Conservation (phyloP, 768 basidiomycete species). For the Leccinum boreale region DNA sequence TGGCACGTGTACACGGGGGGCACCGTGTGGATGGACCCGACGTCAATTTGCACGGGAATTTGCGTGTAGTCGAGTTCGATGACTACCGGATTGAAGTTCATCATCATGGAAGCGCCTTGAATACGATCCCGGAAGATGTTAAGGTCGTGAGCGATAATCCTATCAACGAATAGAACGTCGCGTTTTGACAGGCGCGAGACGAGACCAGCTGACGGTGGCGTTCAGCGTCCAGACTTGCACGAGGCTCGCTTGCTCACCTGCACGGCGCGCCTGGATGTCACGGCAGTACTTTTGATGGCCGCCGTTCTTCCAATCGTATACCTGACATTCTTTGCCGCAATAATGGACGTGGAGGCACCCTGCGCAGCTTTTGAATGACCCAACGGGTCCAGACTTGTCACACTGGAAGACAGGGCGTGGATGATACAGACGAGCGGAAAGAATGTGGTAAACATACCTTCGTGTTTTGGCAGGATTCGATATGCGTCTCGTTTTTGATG, state of each 20-base stretch:
- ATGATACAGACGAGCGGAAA: not conserved
- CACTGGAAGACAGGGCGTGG: constrained; percentile 13
- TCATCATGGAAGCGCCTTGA: constrained; percentile 3
- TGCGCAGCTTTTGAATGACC: constrained; percentile 25
- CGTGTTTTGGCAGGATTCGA: constrained; percentile 24
- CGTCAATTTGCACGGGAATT: constrained; percentile 11
- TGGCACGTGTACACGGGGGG: constrained; percentile 16
- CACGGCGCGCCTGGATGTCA: constrained; percentile 26
- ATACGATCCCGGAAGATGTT: constrained; percentile 14
- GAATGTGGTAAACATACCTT: constrained; percentile 13
- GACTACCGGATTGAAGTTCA: constrained; percentile 15
- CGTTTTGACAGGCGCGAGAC: constrained; percentile 18
- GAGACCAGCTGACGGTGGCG: constrained; percentile 16
- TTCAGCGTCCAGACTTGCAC: not conserved
- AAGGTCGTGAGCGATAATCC: constrained; percentile 22
- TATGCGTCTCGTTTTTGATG: constrained; percentile 10
- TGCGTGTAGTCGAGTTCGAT: constrained; percentile 27
- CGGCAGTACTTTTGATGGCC: constrained; percentile 24
- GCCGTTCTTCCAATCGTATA: constrained; percentile 29
- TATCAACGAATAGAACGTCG: constrained; percentile 25
- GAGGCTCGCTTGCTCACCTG: constrained; percentile 13
- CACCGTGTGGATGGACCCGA: constrained; percentile 15
- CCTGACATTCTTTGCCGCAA: constrained; percentile 31
- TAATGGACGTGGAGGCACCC: constrained; percentile 31
- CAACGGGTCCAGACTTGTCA: constrained; percentile 21